These are phyloP conservation scores for Monoraphidium neglectum DNA, from an alignment of 139 green algal species.

Conservation along the genomic window DNA sequence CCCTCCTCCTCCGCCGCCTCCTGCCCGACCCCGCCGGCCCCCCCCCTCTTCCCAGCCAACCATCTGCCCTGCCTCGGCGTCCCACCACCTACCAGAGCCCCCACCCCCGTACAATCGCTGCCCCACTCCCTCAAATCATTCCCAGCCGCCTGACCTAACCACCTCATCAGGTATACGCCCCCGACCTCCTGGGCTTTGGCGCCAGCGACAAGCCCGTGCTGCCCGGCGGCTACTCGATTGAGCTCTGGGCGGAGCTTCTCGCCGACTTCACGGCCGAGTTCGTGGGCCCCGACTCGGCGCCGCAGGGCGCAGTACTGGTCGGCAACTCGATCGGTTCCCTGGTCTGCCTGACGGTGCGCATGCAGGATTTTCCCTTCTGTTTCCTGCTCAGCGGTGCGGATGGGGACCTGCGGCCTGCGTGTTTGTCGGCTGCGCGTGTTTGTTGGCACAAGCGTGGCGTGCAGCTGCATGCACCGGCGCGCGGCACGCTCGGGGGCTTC, in stretches of 20 bases:
- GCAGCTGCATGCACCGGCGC: no score
- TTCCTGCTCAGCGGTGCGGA: no score
- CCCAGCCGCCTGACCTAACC: not conserved
- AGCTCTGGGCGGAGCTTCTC: slow-evolving; percentile 58
- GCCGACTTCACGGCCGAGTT: slow-evolving; percentile 78
- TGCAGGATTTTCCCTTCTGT: not conserved
- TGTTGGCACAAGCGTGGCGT: no score
- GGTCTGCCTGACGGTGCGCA: slow-evolving; percentile 59
- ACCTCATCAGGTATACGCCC: slow-evolving; percentile 72
- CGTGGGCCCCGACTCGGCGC: not conserved
- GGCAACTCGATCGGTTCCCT: slow-evolving; percentile 89
- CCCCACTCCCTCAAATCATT: not conserved
- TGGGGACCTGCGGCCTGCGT: no score
- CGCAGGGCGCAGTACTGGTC: slow-evolving; percentile 60
- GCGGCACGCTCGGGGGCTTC: no score
- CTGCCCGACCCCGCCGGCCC: no score
- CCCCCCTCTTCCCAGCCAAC: not conserved
- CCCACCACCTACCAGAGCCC: slow-evolving; percentile 5
- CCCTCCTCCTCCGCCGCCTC: no score
- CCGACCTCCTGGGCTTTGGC: slow-evolving; percentile 84
- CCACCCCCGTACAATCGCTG: not conserved
- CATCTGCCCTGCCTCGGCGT: not conserved
- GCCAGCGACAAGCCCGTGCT: slow-evolving; percentile 61
- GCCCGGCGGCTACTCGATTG: slow-evolving; percentile 53
- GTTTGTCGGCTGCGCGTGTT: no score